Evolutionary conservation across 2,329 filamentous ascomycete genomes (phyloP), one percentile per base, ranked within the genome.

Genomic region (Trichoderma semiorbis): DNA sequence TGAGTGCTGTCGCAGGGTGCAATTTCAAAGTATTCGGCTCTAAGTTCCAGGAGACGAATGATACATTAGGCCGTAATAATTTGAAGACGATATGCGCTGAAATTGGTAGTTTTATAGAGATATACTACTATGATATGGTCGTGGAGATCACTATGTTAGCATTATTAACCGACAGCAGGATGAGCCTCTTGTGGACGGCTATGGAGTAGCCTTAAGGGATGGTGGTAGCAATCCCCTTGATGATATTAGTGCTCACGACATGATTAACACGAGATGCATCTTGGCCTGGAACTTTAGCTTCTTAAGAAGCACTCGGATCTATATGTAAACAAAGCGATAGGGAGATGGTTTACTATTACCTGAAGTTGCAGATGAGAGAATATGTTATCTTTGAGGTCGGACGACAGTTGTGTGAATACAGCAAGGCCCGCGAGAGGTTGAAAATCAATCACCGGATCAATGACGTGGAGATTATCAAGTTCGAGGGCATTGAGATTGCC

Each of bases 51-150:
- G 2, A 39, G 36, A 3, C 16, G 30, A 11, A 32, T 8, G 16
- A n/a, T 43, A 5, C 7, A 43, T n/a, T 8, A 43, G 39, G 18
- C 39, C 39, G 1, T 43, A 7, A 43, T 43, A 0, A 43, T 4
- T 43, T 43, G 16, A 43, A 43, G 39, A 43, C 7, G 39, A 10
- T n/a, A 43, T n/a, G 39, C 7, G 39, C 39, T n/a, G 39, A 1
- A n/a, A 43, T 43, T 10, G 7, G 7, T n/a, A n/a, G 16, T 43
- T 43, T 2, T 7, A 1, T n/a, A 5, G 39, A n/a, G 1, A 2
- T 43, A n/a, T 43, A 10, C 1, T n/a, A 2, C 16, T 10, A 1
- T 1, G 1, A 43, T 10, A 18, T 10, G 6, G 3, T 4, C 10
- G 18, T 43, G 39, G 10, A 10, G 1, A 2, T n/a, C 10, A 10